phyloP scores from a whole-genome alignment of 305 asterid genomes.

The Rubia peregrina region DNA sequence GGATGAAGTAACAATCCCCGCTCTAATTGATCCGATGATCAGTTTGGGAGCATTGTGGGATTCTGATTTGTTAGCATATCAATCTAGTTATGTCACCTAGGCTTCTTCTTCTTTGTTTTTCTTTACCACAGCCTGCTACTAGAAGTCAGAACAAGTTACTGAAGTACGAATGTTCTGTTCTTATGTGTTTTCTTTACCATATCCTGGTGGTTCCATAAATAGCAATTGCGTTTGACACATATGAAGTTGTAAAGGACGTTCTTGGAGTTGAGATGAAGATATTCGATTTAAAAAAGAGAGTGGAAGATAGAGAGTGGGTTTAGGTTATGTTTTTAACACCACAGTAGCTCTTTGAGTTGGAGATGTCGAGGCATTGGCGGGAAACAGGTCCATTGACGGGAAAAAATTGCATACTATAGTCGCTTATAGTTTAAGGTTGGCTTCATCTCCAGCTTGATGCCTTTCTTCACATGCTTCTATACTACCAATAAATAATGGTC shows the following conservation, averaged over 20 bases:
- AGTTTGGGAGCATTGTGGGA: too few species aligned
- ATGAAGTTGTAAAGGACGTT: conserved; percentile 77
- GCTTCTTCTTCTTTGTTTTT: background rate
- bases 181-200: background rate
- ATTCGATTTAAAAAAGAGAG: conserved; percentile 34
- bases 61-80: too few species aligned
- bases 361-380: conserved; percentile 11
- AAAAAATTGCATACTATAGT: background rate
- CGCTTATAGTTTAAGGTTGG: background rate
- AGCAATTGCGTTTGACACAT: conserved; percentile 85
- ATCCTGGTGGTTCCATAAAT: conserved; percentile 86
- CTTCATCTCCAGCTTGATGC: conserved; percentile 8
- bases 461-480: conserved; percentile 11
- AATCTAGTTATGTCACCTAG: too few species aligned
- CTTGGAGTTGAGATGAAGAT: conserved; percentile 76
- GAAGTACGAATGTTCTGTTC: background rate
- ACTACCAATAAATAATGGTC: conserved; percentile 17
- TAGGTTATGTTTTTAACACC: background rate
- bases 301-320: conserved; percentile 11
- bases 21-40: background rate
- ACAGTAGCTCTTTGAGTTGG: conserved; percentile 11
- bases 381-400: background rate
- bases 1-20: background rate
- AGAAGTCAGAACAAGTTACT: background rate
- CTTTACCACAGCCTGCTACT: background rate